These are phyloP conservation scores for Hypoxylon perforatum DNA, from an alignment of 495 filamentous ascomycete species.

Conservation along the genomic window DNA sequence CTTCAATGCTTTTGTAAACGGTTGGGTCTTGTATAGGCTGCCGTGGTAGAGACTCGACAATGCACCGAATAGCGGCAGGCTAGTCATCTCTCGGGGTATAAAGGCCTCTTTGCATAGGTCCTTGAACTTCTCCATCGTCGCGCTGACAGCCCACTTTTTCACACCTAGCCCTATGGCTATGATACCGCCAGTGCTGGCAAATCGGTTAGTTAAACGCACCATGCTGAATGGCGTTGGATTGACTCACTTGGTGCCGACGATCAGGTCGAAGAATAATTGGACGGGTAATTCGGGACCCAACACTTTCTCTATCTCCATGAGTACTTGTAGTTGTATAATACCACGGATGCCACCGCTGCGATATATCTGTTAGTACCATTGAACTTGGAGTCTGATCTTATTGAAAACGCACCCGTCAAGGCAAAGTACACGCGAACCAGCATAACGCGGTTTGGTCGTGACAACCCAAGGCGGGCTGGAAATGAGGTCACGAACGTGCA, in stretches of 20 bases:
- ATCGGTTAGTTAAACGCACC: conserved; percentile 7
- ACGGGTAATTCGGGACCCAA: conserved; percentile 55
- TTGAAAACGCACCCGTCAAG: conserved; percentile 61
- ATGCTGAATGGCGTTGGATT: background rate
- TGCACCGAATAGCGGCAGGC: conserved; percentile 48
- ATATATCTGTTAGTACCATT: conserved; percentile 7
- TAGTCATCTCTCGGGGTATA: conserved; percentile 49
- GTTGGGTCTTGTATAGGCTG: conserved; percentile 56
- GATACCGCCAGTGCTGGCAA: conserved; percentile 63
- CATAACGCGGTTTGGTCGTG: conserved; percentile 54
- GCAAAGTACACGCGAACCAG: conserved; percentile 63
- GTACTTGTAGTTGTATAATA: conserved; percentile 59
- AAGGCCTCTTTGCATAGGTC: conserved; percentile 57
- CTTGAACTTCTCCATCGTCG: conserved; percentile 56
- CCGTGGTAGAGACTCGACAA: conserved; percentile 50
- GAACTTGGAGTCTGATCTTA: background rate
- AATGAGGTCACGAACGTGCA: conserved; percentile 44
- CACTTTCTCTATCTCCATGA: conserved; percentile 53
- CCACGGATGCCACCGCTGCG: conserved; percentile 61
- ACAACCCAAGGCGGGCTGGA: conserved; percentile 53
- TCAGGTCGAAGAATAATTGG: conserved; percentile 61
- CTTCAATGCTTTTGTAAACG: conserved; percentile 49
- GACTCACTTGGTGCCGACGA: conserved; percentile 63
- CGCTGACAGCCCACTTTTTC: conserved; percentile 57
- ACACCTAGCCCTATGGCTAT: conserved; percentile 66